Conservation (phyloP, 441 rosid genomes). For the Populus tomentosa region DNA sequence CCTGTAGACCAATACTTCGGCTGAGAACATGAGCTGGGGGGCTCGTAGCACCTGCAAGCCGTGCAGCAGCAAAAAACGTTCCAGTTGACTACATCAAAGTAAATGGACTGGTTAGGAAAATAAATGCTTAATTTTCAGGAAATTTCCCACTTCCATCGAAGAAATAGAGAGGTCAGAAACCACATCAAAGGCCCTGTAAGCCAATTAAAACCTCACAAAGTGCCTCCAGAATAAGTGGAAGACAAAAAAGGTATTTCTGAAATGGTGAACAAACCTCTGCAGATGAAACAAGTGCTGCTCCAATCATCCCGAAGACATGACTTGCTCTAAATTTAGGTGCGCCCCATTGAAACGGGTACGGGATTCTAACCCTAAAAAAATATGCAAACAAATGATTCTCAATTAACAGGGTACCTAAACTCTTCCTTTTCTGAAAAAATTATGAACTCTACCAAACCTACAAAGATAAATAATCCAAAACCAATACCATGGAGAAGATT, state of each 20-base stretch:
- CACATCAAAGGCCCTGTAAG: not conserved
- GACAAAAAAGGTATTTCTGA: not conserved
- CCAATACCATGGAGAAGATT: slow-evolving; percentile 78
- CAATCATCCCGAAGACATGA: slow-evolving; percentile 94
- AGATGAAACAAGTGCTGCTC: slow-evolving; percentile 83
- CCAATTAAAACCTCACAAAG: not conserved
- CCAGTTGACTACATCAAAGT: slow-evolving; percentile 71
- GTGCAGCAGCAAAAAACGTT: slow-evolving; percentile 73
- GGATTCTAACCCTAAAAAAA: slow-evolving; percentile 69
- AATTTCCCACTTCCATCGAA: slow-evolving; percentile 2
- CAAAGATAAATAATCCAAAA: not conserved
- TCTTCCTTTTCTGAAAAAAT: not conserved
- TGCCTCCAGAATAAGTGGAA: not conserved
- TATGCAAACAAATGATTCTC: not conserved
- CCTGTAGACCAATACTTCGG: slow-evolving; percentile 93
- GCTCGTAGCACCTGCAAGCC: slow-evolving; percentile 87
- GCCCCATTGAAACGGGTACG: slow-evolving; percentile 97
- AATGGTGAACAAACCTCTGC: slow-evolving; percentile 53
- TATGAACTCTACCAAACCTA: not conserved
- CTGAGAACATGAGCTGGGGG: slow-evolving; percentile 85
- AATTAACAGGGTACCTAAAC: not conserved
- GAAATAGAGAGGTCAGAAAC: not conserved
- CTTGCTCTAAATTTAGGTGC: slow-evolving; percentile 87
- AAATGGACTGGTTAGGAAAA: not conserved
- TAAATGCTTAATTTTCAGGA: not conserved